Evolutionary conservation across 2,329 filamentous ascomycete species (phyloP).

Genomic region (Elsinoe ampelina): DNA sequence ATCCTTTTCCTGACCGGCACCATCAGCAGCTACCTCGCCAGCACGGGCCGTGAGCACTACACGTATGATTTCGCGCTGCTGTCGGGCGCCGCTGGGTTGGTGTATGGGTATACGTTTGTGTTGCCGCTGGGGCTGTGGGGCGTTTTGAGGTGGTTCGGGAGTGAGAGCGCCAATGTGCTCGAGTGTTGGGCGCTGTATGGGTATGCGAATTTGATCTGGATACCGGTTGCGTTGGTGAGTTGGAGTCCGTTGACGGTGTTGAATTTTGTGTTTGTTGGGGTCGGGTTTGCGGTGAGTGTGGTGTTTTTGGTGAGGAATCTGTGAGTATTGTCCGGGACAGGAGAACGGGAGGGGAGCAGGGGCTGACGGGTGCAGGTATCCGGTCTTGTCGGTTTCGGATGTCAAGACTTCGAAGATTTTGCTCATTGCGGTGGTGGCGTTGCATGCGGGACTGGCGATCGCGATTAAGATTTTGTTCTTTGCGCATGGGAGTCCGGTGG

Average conservation of each 20-base stretch:
- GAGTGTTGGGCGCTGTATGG: conserved; percentile 96
- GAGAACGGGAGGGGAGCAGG: not conserved
- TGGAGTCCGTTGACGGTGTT: conserved; percentile 76
- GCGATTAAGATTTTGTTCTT: conserved; percentile 98
- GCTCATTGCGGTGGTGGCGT: conserved; percentile 68
- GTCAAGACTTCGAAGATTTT: conserved; percentile 82
- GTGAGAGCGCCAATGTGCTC: conserved; percentile 82
- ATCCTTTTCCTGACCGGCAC: conserved; percentile 94
- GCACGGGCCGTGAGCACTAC: conserved; percentile 59
- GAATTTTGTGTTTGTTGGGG: conserved; percentile 86
- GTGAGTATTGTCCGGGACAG: conserved; percentile 40
- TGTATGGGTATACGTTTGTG: conserved; percentile 86
- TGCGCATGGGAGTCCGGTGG: conserved; percentile 40
- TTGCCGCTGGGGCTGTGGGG: conserved; percentile 81
- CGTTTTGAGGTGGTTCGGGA: conserved; percentile 88
- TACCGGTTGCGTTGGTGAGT: conserved; percentile 82
- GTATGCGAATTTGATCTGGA: conserved; percentile 95
- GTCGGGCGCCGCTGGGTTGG: conserved; percentile 79
- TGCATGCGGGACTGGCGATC: conserved; percentile 84
- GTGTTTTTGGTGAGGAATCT: conserved; percentile 77
- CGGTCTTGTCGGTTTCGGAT: conserved; percentile 86
- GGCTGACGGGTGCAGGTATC: conserved; percentile 34
- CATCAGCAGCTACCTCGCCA: conserved; percentile 79
- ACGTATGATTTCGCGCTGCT: conserved; percentile 85
- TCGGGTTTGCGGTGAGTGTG: conserved; percentile 76